A percentile compares a stretch with the other conserved stretches of the same genome.
These are phyloP conservation scores for Wickerhamomyces pijperi DNA, from an alignment of 805 yeast species.

Conservation along the genomic window DNA sequence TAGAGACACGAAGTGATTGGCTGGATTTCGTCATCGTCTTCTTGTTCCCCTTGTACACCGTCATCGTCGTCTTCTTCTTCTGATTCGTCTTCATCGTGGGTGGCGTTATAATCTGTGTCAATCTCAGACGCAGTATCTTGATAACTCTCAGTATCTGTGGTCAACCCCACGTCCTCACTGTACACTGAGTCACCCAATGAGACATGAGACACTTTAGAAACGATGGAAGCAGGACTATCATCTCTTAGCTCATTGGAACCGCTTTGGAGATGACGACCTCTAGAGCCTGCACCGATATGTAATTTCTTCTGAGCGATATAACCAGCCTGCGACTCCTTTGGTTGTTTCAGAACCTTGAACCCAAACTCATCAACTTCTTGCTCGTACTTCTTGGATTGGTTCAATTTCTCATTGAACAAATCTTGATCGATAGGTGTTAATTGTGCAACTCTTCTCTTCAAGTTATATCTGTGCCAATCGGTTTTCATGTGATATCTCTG, in stretches of 20 bases:
- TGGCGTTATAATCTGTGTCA: constrained; percentile 22
- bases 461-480: constrained; percentile 95
- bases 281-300: constrained; percentile 11
- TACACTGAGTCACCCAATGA: constrained; percentile 38
- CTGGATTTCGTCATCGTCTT: constrained; percentile 20
- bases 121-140: constrained; percentile 41
- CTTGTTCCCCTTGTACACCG: constrained; percentile 14
- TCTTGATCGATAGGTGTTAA: constrained; percentile 64
- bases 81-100: constrained; percentile 11
- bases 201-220: constrained; percentile 43
- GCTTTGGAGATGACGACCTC: constrained; percentile 19
- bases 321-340: constrained; percentile 6
- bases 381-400: constrained; percentile 21
- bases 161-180: constrained; percentile 21
- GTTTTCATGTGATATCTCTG: constrained; percentile 94
- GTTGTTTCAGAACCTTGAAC: constrained; percentile 23
- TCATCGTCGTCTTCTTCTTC: constrained; percentile 21
- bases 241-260: too few species aligned
- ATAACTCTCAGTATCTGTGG: constrained; percentile 23
- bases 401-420: constrained; percentile 27
- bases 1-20: constrained; percentile 42
- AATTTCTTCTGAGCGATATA: background rate
- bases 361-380: constrained; percentile 29
- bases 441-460: constrained; percentile 85
- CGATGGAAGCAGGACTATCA: constrained; percentile 39